Evolutionary conservation across 1,139 yeast species (phyloP), one percentile per base, ranked within the genome.

Genomic region (Zygoascus hellenicus): DNA sequence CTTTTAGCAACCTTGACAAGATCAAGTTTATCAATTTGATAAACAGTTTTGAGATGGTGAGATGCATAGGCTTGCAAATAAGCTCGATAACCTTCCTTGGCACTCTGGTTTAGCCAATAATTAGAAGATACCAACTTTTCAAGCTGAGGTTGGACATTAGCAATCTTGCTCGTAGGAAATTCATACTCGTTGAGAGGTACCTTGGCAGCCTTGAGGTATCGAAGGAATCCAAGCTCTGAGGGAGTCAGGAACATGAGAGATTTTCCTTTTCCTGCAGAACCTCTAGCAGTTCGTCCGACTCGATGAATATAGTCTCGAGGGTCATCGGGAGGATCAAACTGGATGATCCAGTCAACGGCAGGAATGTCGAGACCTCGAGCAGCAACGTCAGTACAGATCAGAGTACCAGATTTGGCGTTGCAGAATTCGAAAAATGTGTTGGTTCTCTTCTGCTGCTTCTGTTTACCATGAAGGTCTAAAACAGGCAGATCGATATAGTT

Each of bases 241-340:
- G 98, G 97, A 3, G 92, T 83, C 66, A 92, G 75, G 68, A 92
- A 92, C 97, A 92, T 90, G 54, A 92, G 74, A 13, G 96, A 86
- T 68, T 83, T 87, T 57, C 99, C 99, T 64, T 83, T 83, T 49
- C 96, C 97, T 45, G 77, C 65, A 16, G 95, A 76, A 51, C 97
- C 98, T 71, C 98, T 81, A 14, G 98, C 98, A 26, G 98, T 92
- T 75, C 98, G 83, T 54, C 98, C 98, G 33, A 92, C 97, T 67
- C 97, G 81, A 69, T 92, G 98, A 59, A 92, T 90, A 63, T 92
- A 92, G 69, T 90, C 97, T 69, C 97, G 81, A 66, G 97, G 97
- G 70, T 92, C 97, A 81, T 92, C 97, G 64, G 97, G 97, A 44
- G 97, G 97, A 66, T 92, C 97, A 59, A 86, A 89, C 71, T 92